Base-by-base conservation (phyloP, 768 basidiomycete species). In the Coprinopsis sp. region DNA sequence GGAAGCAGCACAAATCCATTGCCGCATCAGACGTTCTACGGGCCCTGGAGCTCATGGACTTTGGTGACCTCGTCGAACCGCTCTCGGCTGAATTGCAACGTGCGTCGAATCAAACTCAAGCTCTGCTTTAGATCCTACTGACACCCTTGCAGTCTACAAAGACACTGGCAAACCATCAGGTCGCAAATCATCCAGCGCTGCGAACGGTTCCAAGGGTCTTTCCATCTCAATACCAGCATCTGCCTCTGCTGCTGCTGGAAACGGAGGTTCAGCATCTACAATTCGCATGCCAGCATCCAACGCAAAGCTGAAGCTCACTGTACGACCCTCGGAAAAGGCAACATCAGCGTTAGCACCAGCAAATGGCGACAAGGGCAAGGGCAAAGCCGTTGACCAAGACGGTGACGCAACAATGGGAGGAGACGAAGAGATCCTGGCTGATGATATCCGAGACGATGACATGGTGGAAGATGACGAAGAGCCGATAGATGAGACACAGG, bases 11-110 rank as follows among this genome's bases (percentile, higher is more conserved):
- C 63, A 93, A 91, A 64, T 87, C 86, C 48, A 87, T 94, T 33
- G 86, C 90, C 4, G 90, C 91, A 0, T 82, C 91, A 0, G 93
- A 95, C 58, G 90, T 96, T 0, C 77, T 94, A 51, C 89, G 86
- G 59, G 93, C 89, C 0, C 74, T 93, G 7, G 89, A 91, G 58
- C 67, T 78, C 46, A 76, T 90, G 28, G 84, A 90, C 53, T 83
- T 91, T 53, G 77, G 79, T 2, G 87, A 90, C 58, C 67, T 90
- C 33, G 76, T 81, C 0, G 76, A 78, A 27, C 67, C 69, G 33
- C 69, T 90, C 3, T 79, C 84, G 50, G 65, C 57, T 0, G 88
- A 91, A 58, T 74, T 91, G 7, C 66, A 74, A 49, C 66, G 90
- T 84, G 47, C 51, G 74, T 66, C 33, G 25, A 8, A 24, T 30